Evolutionary conservation across 176 grass and related monocot genomes (phyloP).

Genomic region (maize (Zea mays)): Zm-B73-REFERENCE-NAM-5.0 NC_050098.1:10547001-10547500

Average conservation of each 20-base stretch:
- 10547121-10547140: no score
- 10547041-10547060: no score
- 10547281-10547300: conserved; percentile 11
- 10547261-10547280: conserved; percentile 38
- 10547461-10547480: conserved; percentile 19
- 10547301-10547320: conserved; percentile 40
- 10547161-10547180: no score
- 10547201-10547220: no score
- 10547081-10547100: no score
- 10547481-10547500: conserved; percentile 3
- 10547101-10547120: no score
- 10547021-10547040: no score
- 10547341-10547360: conserved; percentile 41
- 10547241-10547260: background rate
- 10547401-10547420: conserved; percentile 44
- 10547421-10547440: conserved; percentile 54
- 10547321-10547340: conserved; percentile 30
- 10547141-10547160: no score
- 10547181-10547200: no score
- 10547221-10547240: no score
- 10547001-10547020: no score
- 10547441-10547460: conserved; percentile 20
- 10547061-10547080: no score
- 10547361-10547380: conserved; percentile 51
- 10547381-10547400: background rate